Evolutionary conservation across 176 grass and related monocot genomes (phyloP), one percentile per base, ranked within the genome.

Genomic region (Bromus sterilis): DNA sequence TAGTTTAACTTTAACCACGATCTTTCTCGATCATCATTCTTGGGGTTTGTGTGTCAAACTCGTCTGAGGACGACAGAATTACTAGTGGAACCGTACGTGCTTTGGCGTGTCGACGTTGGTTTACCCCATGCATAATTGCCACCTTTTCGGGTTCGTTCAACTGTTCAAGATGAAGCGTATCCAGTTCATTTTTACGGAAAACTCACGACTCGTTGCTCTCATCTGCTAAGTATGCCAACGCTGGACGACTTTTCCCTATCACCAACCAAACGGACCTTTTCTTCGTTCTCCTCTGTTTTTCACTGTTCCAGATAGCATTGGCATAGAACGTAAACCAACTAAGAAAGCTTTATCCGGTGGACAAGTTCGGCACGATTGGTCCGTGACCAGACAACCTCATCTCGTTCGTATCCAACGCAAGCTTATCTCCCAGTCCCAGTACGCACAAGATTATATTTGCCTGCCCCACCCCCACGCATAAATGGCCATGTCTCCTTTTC

Each of bases 401-500:
- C 28, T 15, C 20, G 44, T 85, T n/a, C 28, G 41, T 46, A 71
- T 78, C 48, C n/a, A n/a, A n/a, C n/a, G n/a, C n/a, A n/a, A 80
- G 41, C 31, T 78, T 72, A 63, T 72, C 33, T 83, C 61, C 56
- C 9, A 14, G 26, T 34, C n/a, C n/a, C n/a, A n/a, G n/a, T n/a
- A n/a, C n/a, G n/a, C n/a, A 12, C 34, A 23, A 55, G 46, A 58
- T 69, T 33, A 20, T 81, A 44, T 46, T 30, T 80, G 77, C 65
- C 63, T 69, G 62, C 20, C 41, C 24, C 51, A 42, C n/a, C n/a
- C n/a, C n/a, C n/a, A n/a, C n/a, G 66, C 58, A 79, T 79, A 84
- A 63, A 77, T 7, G 63, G 77, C 55, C 62, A 76, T 44, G 78
- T 85, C 82, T 85, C 82, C 41, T 69, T 21, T 51, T 11, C 43